These are phyloP conservation scores for Umbelopsis ramanniana DNA, from an alignment of 192 early-diverging fungal genomes.

Conservation along the genomic window DNA sequence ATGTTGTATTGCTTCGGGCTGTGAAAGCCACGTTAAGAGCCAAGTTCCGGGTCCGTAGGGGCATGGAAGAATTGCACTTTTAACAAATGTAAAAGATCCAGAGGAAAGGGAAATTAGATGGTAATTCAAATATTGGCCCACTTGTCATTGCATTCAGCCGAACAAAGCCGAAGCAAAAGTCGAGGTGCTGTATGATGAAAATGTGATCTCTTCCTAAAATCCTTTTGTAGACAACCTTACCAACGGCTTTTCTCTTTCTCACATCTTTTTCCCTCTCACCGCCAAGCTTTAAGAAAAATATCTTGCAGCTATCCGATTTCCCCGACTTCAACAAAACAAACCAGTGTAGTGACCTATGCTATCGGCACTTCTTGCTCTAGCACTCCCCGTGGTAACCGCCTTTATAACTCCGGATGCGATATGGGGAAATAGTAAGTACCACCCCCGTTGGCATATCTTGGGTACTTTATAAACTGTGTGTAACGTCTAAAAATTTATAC, in stretches of 20 bases:
- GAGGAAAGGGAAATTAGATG: neutral
- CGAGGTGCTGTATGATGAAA: neutral
- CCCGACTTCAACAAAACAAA: neutral
- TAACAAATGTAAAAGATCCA: neutral
- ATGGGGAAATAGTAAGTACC: constrained; percentile 18
- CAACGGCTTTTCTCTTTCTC: neutral
- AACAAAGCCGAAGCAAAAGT: neutral
- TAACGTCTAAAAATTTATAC: neutral
- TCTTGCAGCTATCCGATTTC: neutral
- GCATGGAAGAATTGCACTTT: no score
- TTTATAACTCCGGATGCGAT: constrained; percentile 5
- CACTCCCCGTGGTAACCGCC: neutral
- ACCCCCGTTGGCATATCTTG: neutral
- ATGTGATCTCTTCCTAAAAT: neutral
- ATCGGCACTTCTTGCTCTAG: neutral
- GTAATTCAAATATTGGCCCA: neutral
- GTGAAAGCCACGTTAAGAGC: no score
- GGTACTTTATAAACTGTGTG: neutral
- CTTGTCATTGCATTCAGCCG: neutral
- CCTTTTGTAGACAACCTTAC: neutral
- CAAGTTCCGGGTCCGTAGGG: no score
- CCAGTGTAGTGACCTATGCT: constrained; percentile 6
- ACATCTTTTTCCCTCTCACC: neutral
- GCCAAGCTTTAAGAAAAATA: neutral
- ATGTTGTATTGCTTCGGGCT: no score